Conservation (phyloP, 768 basidiomycete species). For the Chalciporus chontae region DNA sequence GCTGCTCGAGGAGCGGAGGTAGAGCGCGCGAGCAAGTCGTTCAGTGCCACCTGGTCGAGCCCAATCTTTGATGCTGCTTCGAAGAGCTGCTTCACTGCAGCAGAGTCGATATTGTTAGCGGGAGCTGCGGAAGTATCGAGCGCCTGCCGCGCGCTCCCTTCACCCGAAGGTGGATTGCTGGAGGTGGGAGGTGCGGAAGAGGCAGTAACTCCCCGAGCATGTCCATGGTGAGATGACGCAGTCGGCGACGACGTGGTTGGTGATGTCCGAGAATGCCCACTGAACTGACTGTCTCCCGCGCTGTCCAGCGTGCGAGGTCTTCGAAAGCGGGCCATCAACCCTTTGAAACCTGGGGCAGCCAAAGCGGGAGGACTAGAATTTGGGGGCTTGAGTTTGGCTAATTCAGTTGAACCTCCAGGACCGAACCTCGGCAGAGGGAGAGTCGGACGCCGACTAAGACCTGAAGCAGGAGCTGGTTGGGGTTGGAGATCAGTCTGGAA, state of each 20-base stretch:
- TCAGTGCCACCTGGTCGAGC: conserved; percentile 67
- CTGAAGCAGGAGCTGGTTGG: conserved; percentile 22
- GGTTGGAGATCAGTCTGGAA: conserved; percentile 42
- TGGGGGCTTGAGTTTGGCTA: conserved; percentile 50
- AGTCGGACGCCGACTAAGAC: conserved; percentile 44
- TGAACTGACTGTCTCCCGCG: conserved; percentile 28
- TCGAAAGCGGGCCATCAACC: conserved; percentile 79
- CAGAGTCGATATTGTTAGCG: conserved; percentile 37
- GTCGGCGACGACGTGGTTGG: conserved; percentile 35
- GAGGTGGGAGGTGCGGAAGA: conserved; percentile 19
- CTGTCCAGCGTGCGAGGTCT: conserved; percentile 30
- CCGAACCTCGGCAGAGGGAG: conserved; percentile 44
- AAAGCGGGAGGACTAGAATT: conserved; percentile 65
- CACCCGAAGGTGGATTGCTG: conserved; percentile 8
- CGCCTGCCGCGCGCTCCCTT: conserved; percentile 18
- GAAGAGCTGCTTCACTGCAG: conserved; percentile 68
- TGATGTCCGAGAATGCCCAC: conserved; percentile 27
- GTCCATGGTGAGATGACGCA: conserved; percentile 31
- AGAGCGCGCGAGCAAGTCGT: conserved; percentile 68
- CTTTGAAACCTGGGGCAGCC: conserved; percentile 69
- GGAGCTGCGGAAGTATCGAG: conserved; percentile 24
- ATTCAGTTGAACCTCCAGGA: conserved; percentile 42
- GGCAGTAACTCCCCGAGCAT: conserved; percentile 30
- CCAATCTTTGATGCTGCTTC: conserved; percentile 74
- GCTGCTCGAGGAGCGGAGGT: conserved; percentile 57